Conservation (phyloP, 352 stramenopile genomes). For the Saprolegnia diclina region DNA sequence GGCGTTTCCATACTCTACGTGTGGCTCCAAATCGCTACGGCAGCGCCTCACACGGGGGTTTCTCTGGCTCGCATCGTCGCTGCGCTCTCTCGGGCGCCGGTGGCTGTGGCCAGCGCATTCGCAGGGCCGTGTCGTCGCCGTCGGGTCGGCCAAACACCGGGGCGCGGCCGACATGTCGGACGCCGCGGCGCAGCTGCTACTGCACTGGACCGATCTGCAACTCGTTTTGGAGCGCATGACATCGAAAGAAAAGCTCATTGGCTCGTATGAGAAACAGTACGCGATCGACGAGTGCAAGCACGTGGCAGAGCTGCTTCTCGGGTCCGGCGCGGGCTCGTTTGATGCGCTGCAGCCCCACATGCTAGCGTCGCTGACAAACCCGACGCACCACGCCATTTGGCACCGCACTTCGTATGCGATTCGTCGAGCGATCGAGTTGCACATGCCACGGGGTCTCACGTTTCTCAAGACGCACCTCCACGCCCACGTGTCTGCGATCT, state of each 20-base stretch:
- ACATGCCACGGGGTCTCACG: constrained; percentile 22
- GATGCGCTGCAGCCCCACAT: constrained; percentile 20
- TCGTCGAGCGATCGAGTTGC: background rate
- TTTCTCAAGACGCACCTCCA: constrained; percentile 29
- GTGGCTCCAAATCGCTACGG: constrained; percentile 3
- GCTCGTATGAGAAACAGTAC: constrained; percentile 31
- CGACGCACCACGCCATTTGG: constrained; percentile 27
- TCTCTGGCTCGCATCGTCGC: background rate
- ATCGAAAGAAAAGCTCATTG: constrained; percentile 28
- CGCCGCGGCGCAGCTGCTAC: background rate
- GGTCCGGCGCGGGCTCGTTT: constrained; percentile 15
- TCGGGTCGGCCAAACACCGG: too few relatives aligned
- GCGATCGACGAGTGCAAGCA: constrained; percentile 23
- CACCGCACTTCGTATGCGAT: constrained; percentile 10
- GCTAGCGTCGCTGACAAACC: constrained; percentile 2
- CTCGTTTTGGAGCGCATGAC: constrained; percentile 27
- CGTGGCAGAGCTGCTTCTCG: constrained; percentile 28
- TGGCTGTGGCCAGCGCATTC: background rate
- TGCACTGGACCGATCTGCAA: constrained; percentile 1
- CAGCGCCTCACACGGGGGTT: background rate
- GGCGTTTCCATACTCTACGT: constrained; percentile 19
- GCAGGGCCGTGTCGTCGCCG: too few relatives aligned
- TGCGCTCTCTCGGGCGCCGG: background rate
- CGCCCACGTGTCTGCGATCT: background rate
- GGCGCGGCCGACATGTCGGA: background rate